Evolutionary conservation across 2,329 filamentous ascomycete genomes (phyloP), one percentile per base, ranked within the genome.

Genomic region (Trematosphaeria pertusa): DNA sequence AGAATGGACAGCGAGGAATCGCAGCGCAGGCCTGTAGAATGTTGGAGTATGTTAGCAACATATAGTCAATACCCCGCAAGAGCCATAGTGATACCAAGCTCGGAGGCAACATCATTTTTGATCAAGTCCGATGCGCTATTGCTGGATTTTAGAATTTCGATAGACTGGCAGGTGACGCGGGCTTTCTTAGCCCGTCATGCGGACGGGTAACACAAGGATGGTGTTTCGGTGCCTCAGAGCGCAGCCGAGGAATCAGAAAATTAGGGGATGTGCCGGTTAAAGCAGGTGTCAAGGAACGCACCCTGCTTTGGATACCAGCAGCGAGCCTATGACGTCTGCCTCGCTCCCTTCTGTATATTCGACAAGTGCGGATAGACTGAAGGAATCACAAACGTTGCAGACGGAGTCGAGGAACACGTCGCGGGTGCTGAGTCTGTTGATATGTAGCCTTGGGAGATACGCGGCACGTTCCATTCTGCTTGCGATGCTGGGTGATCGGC

Each of bases 211-310:
- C 36, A 5, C 32, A 53, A 41, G 40, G 24, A 30, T 36, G 33
- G 5, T 20, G n/a, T n/a, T 15, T 31, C 7, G 34, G 8, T 33
- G 21, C 30, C 40, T 26, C 33, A 32, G 36, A 7, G 17, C 11
- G 28, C 19, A 33, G 41, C 39, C 33, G 38, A 41, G 46, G 34
- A 34, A 39, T 11, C 14, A n/a, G 18, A 6, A 37, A 33, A 9
- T 15, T 32, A 39, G 26, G 31, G 40, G 37, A 12, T 26, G 24
- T 35, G 37, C 44, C 46, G 46, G 50, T 38, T 56, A 54, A 56
- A 49, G 50, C 30, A 49, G 32, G 22, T 30, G 46, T 37, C 53
- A 43, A 34, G 51, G 51, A 30, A 47, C 24, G 19, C 30, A 15
- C 46, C 46, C 38, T 39, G 46, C 31, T 45, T 51, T 20, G 10